Evolutionary conservation across 345 rosid species (phyloP).

Genomic region (Microthlaspi erraticum): DNA sequence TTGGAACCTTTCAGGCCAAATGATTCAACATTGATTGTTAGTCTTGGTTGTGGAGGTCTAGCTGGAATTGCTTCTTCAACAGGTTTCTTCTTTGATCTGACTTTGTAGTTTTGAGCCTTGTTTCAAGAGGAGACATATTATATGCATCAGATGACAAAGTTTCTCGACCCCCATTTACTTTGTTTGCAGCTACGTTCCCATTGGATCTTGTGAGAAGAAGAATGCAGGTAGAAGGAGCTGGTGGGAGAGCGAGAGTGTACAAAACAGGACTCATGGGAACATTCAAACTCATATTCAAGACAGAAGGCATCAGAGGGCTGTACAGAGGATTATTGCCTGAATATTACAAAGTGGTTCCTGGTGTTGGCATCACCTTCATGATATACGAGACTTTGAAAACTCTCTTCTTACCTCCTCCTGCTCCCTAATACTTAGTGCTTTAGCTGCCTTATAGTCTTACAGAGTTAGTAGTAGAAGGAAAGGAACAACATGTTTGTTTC

Average conservation of each 20-base stretch:
- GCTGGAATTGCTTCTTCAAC: slow-evolving; percentile 95
- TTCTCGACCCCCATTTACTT: neutral
- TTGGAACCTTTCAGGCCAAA: slow-evolving; percentile 55
- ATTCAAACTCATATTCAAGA: slow-evolving; percentile 70
- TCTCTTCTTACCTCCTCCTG: slow-evolving; percentile 52
- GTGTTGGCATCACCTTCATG: slow-evolving; percentile 94
- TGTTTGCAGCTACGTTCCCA: slow-evolving; percentile 82
- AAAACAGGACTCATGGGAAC: slow-evolving; percentile 74
- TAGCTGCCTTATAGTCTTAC: slow-evolving; percentile 14
- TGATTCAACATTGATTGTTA: slow-evolving; percentile 62
- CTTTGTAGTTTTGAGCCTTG: neutral
- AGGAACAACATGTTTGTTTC: slow-evolving; percentile 12
- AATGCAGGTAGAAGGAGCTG: slow-evolving; percentile 96
- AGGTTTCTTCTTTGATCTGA: slow-evolving; percentile 50
- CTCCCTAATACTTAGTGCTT: slow-evolving; percentile 3
- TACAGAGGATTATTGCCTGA: slow-evolving; percentile 97
- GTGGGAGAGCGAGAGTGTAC: slow-evolving; percentile 85
- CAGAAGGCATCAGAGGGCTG: slow-evolving; percentile 83
- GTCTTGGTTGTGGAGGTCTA: slow-evolving; percentile 91
- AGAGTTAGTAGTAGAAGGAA: slow-evolving; percentile 33
- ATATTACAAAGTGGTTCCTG: slow-evolving; percentile 94
- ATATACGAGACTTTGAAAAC: slow-evolving; percentile 73
- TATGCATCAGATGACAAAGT: neutral
- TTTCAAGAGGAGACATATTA: neutral
- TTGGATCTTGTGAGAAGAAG: slow-evolving; percentile 95